Evolutionary conservation across 1,284 basidiomycete species (phyloP).

Genomic region (Tetrapyrgos nigripes): DNA sequence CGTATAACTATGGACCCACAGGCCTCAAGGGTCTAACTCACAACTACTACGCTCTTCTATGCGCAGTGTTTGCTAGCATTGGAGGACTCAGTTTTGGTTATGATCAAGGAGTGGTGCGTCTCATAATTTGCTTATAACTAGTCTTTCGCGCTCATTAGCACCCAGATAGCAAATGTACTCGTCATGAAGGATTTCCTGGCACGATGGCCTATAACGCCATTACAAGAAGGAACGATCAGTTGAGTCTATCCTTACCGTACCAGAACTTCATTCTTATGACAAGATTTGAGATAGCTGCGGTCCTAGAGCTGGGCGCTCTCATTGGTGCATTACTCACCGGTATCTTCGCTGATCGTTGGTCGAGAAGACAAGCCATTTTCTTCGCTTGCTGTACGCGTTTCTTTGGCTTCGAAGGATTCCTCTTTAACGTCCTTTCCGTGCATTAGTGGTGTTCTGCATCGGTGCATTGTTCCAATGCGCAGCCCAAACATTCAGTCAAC

Average conservation of each 20-base stretch:
- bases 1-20: constrained; percentile 71
- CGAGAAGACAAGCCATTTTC: constrained; percentile 71
- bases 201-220: constrained; percentile 71
- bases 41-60: constrained; percentile 67
- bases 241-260: constrained; percentile 30
- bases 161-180: constrained; percentile 76
- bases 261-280: neutral
- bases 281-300: no score
- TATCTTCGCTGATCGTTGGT: constrained; percentile 68
- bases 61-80: constrained; percentile 76
- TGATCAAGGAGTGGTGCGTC: constrained; percentile 68
- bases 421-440: neutral
- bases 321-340: constrained; percentile 74
- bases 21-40: constrained; percentile 67
- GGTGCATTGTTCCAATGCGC: constrained; percentile 74
- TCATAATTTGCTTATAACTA: neutral
- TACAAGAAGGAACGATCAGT: constrained; percentile 82
- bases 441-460: constrained; percentile 69
- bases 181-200: constrained; percentile 79
- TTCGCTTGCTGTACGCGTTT: constrained; percentile 62
- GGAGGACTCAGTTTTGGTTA: constrained; percentile 84
- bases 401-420: neutral
- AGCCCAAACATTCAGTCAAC: constrained; percentile 58
- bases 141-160: constrained; percentile 50
- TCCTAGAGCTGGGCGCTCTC: constrained; percentile 78